Conservation (phyloP, 495 filamentous ascomycete species). For the Podospora australis region DNA sequence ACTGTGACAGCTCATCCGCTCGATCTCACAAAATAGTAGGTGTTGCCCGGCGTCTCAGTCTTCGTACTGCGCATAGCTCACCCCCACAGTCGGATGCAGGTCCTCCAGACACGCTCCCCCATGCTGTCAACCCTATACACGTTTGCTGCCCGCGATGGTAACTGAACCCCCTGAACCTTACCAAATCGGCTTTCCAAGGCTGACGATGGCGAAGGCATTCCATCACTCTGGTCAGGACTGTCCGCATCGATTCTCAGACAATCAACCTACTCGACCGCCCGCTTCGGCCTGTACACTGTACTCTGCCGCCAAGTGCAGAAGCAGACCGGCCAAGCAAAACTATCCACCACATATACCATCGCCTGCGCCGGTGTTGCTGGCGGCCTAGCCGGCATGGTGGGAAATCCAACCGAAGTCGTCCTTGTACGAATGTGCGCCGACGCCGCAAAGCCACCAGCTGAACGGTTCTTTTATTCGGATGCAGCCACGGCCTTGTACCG, state of each 20-base stretch:
- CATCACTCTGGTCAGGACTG: conserved; percentile 33
- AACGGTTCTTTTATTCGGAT: conserved; percentile 38
- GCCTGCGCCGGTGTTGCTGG: conserved; percentile 46
- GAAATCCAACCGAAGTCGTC: conserved; percentile 71
- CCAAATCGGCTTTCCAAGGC: too few species aligned
- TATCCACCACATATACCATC: conserved; percentile 24
- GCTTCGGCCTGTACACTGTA: conserved; percentile 32
- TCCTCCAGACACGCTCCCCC: conserved; percentile 27
- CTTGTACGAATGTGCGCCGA: conserved; percentile 76
- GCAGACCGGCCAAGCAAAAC: conserved; percentile 12
- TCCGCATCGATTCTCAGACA: conserved; percentile 35
- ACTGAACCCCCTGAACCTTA: too few species aligned
- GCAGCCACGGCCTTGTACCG: conserved; percentile 26
- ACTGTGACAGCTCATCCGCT: conserved; percentile 27
- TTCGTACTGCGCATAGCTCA: neutral
- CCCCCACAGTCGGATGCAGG: conserved; percentile 32
- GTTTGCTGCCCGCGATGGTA: conserved; percentile 33
- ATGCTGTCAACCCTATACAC: conserved; percentile 28
- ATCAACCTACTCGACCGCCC: conserved; percentile 35
- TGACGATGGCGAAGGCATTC: conserved; percentile 25
- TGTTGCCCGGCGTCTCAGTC: neutral
- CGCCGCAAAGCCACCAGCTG: conserved; percentile 57
- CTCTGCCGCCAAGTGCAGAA: conserved; percentile 23
- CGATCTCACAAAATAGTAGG: conserved; percentile 37
- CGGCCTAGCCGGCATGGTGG: conserved; percentile 68